These are phyloP conservation scores for Puccinia triticina DNA, from an alignment of 1,284 basidiomycete genomes.

Conservation along the genomic window DNA sequence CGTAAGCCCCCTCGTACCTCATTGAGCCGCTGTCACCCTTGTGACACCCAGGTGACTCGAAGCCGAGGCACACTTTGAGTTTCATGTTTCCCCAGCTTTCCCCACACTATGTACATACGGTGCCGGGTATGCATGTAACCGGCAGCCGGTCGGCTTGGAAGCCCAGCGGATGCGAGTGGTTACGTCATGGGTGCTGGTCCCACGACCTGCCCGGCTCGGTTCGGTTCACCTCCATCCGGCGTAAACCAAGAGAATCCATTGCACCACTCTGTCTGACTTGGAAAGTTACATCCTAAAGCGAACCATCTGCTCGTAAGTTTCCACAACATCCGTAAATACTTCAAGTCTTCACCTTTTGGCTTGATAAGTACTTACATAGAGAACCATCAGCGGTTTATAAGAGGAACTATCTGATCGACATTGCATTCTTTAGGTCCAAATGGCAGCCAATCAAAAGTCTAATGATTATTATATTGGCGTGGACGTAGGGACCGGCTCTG, in stretches of 20 bases:
- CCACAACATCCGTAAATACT: too few species aligned
- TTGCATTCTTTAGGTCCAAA: neutral
- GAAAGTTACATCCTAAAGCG: too few species aligned
- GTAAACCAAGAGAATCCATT: neutral
- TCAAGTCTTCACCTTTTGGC: neutral
- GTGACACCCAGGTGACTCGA: too few species aligned
- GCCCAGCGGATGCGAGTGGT: neutral
- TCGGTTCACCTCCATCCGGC: neutral
- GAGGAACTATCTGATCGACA: neutral
- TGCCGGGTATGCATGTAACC: too few species aligned
- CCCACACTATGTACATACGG: too few species aligned
- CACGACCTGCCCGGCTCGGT: neutral
- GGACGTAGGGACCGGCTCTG: constrained; percentile 79
- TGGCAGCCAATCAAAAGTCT: constrained; percentile 5
- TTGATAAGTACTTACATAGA: neutral
- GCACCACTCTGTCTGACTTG: neutral
- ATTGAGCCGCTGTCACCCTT: too few species aligned
- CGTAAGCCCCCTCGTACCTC: too few species aligned
- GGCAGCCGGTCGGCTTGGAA: neutral
- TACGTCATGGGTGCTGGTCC: neutral
- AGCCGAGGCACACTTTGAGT: too few species aligned
- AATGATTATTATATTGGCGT: constrained; percentile 48
- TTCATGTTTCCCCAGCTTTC: too few species aligned
- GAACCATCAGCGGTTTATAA: neutral
- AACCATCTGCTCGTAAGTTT: too few species aligned